phyloP scores from a whole-genome alignment of 2,329 filamentous ascomycete species.

The Venturia nashicola region DNA sequence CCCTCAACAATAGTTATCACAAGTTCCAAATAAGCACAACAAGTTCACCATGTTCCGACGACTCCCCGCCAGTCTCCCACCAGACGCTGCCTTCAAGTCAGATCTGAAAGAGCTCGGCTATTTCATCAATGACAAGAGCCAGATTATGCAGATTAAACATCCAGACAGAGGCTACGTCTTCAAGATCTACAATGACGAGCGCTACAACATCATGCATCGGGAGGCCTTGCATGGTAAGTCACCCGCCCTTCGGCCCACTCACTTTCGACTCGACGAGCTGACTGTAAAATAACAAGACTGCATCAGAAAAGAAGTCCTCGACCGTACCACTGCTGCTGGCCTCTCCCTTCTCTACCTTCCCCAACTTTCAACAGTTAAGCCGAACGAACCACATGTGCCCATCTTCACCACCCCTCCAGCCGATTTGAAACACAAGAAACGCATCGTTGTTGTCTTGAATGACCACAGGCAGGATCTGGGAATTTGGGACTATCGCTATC shows the following conservation, averaged over 20 bases:
- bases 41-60: constrained; percentile 60
- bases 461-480: constrained; percentile 62
- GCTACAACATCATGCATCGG: constrained; percentile 64
- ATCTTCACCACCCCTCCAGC: constrained; percentile 48
- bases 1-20: neutral
- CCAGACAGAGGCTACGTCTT: constrained; percentile 63
- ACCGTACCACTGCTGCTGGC: constrained; percentile 49
- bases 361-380: constrained; percentile 29
- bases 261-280: neutral
- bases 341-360: constrained; percentile 51
- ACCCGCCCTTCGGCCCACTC: neutral
- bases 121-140: constrained; percentile 50
- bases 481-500: constrained; percentile 56
- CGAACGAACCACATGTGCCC: constrained; percentile 47
- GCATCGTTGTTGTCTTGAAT: constrained; percentile 64
- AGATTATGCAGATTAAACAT: constrained; percentile 53
- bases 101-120: constrained; percentile 64
- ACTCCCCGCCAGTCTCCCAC: constrained; percentile 53
- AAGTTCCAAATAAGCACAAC: neutral
- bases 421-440: constrained; percentile 43
- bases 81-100: constrained; percentile 52
- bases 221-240: constrained; percentile 56
- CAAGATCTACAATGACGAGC: constrained; percentile 59
- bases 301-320: constrained; percentile 45
- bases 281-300: constrained; percentile 38